Conservation (phyloP, 768 basidiomycete species). For the Leccinellum rugosiceps region DNA sequence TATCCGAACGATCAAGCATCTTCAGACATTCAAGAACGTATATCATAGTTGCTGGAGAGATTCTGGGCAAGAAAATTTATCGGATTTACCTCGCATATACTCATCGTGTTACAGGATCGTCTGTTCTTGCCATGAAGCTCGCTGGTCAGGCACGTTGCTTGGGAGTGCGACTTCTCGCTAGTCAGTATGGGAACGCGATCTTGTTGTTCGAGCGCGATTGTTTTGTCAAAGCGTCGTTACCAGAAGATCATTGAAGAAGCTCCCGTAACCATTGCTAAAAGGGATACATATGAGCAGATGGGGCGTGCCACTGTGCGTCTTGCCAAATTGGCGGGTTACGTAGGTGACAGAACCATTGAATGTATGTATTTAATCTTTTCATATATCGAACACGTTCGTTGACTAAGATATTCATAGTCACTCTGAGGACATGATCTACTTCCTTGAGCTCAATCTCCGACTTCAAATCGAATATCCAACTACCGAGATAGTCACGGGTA, state of each 20-base stretch:
- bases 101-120: conserved; percentile 63
- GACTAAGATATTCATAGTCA: conserved; percentile 87
- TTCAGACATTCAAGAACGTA: conserved; percentile 89
- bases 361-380: conserved; percentile 52
- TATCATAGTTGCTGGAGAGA: conserved; percentile 93
- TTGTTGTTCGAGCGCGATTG: conserved; percentile 99
- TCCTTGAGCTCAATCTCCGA: conserved; percentile 98
- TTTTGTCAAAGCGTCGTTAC: conserved; percentile 97
- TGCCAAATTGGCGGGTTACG: conserved; percentile 97
- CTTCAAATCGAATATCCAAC: conserved; percentile 99
- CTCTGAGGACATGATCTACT: conserved; percentile 90
- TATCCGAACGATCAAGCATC: conserved; percentile 88
- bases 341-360: conserved; percentile 98
- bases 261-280: conserved; percentile 94
- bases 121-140: conserved; percentile 99
- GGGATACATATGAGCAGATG: conserved; percentile 93
- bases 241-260: conserved; percentile 99
- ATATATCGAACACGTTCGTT: neutral
- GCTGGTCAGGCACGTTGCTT: conserved; percentile 96
- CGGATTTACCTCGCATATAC: neutral
- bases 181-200: conserved; percentile 99
- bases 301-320: conserved; percentile 97
- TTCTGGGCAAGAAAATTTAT: conserved; percentile 69
- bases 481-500: conserved; percentile 99
- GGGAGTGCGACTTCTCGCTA: conserved; percentile 96